Base-by-base conservation (phyloP, 345 rosid genomes). In the Cardamine resedifolia region DNA sequence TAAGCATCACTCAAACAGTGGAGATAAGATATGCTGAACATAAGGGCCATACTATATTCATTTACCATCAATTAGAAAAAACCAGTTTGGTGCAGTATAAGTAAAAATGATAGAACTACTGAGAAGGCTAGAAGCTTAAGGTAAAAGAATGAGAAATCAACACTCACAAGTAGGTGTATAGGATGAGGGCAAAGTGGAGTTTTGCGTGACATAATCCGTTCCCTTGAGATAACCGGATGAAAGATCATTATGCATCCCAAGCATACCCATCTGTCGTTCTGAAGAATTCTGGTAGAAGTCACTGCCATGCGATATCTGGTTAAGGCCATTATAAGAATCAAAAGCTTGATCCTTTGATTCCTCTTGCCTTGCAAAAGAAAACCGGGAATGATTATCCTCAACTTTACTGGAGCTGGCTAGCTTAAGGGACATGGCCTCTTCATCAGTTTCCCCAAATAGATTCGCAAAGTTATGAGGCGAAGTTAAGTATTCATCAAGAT, bases 331-430 rank as follows among this genome's bases (percentile, higher is more conserved):
- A 64, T 77, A 83, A 19, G 63, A 70, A 41, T 80, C 85, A 72
- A 75, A 73, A 60, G 81, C 58, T 55, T 79, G 86, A 71, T 78
- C 73, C 67, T 69, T 85, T 3, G 83, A 62, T 34, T 79, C 94
- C 27, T 86, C 97, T 62, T 88, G 96, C 77, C 98, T 88, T 0
- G 99, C 96, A 77, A 91, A 90, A 38, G 99, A 90, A 84, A 95
- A 91, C 76, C 91, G 85, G 56, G 98, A 91, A 64, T 91, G 99
- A 69, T 71, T 86, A 71, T 78, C 83, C 69, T 78, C 86, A 16
- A 62, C 74, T 75, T 87, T 86, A 84, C 88, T 74, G 38, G 83
- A 82, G 76, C 76, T 72, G 4, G 87, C 76, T 68, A 72, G 64
- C 74, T 74, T 82, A 45, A 67, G 80, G 51, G 92, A 75, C 68